phyloP scores from a whole-genome alignment of 2,329 filamentous ascomycete species.

The Nemania sp. region DNA sequence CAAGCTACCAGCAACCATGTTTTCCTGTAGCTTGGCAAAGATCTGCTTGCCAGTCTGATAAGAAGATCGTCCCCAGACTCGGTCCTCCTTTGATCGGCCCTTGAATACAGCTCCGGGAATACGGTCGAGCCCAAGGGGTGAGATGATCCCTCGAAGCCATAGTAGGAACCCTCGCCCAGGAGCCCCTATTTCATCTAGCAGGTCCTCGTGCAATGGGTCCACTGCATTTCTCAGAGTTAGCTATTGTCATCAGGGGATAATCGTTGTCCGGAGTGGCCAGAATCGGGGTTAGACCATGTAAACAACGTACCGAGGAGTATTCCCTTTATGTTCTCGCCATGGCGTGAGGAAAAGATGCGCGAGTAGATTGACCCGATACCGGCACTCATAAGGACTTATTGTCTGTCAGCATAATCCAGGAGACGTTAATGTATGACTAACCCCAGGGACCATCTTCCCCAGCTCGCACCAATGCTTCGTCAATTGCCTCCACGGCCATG shows the following conservation, averaged over 20 bases:
- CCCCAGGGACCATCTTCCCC: constrained; percentile 84
- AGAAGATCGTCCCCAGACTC: constrained; percentile 78
- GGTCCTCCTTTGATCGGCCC: constrained; percentile 78
- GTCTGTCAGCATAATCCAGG: constrained; percentile 7
- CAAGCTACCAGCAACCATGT: constrained; percentile 80
- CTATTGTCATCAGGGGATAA: not conserved
- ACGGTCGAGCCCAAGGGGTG: constrained; percentile 82
- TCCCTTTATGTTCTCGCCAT: constrained; percentile 73
- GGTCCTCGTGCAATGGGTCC: constrained; percentile 86
- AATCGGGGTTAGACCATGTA: not conserved
- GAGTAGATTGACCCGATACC: constrained; percentile 88
- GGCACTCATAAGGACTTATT: constrained; percentile 72
- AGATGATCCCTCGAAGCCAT: constrained; percentile 84
- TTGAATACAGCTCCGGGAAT: constrained; percentile 79
- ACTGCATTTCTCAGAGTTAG: constrained; percentile 43
- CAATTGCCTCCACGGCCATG: constrained; percentile 87
- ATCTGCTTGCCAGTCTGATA: constrained; percentile 82
- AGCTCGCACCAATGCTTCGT: constrained; percentile 78
- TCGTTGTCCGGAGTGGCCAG: not conserved
- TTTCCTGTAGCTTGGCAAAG: constrained; percentile 92
- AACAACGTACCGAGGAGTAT: constrained; percentile 63
- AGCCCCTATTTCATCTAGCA: constrained; percentile 68
- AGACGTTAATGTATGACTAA: constrained; percentile 19
- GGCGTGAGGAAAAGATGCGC: constrained; percentile 86
- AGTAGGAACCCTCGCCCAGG: constrained; percentile 77